Percentiles rank a stretch among this genome's conserved stretches.
phyloP scores from a whole-genome alignment of 345 rosid species.

The Populus deltoides region DNA sequence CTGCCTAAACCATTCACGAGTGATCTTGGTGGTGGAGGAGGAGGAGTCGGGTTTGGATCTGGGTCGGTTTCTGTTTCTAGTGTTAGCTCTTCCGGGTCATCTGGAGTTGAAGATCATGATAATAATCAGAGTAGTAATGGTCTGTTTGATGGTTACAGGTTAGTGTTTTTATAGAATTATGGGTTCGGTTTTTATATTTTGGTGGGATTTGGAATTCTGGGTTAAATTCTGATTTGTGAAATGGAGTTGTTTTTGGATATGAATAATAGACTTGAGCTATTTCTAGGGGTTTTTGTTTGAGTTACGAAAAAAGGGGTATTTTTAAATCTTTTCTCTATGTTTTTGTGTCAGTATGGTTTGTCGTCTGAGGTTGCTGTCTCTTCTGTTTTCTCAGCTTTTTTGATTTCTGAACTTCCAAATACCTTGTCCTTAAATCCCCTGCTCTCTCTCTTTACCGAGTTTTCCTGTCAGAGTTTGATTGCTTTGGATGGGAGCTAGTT shows the following conservation, averaged over 20 bases:
- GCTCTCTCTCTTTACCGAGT: too few species aligned
- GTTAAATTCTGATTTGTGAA: neutral
- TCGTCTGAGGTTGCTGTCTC: conserved; percentile 9
- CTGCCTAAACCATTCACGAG: conserved; percentile 63
- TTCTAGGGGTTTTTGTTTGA: neutral
- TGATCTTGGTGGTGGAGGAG: conserved; percentile 29
- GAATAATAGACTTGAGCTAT: neutral
- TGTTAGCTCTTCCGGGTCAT: conserved; percentile 81
- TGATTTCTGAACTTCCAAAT: neutral
- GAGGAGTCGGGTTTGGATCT: conserved; percentile 36
- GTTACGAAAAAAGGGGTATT: neutral
- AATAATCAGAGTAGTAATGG: conserved; percentile 32
- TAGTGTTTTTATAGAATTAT: conserved; percentile 4
- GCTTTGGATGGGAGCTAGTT: neutral
- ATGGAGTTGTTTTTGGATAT: neutral
- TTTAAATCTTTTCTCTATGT: neutral
- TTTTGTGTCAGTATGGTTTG: conserved; percentile 21
- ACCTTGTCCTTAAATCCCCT: neutral
- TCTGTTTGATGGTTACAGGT: conserved; percentile 49
- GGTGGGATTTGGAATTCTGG: neutral
- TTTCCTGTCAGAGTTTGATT: conserved; percentile 10
- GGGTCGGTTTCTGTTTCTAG: conserved; percentile 74
- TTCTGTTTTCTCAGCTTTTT: conserved; percentile 17
- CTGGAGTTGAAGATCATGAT: conserved; percentile 60
- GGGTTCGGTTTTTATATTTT: neutral